Base-by-base conservation (phyloP, 1,284 basidiomycete genomes). In the Cryptococcus hybrid region DNA sequence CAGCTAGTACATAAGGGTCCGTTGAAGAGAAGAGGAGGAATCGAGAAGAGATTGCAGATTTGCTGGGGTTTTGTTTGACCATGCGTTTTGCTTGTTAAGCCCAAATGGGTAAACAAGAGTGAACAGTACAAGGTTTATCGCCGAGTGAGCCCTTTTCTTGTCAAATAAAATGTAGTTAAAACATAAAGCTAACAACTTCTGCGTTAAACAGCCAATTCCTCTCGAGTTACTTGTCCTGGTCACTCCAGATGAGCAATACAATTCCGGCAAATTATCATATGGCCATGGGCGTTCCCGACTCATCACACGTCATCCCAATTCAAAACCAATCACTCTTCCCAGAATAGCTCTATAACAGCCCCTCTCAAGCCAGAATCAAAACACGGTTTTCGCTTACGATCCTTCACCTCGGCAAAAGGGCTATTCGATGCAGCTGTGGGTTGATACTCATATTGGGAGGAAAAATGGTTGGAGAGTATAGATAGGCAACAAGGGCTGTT, bases 61-160 rank as follows among this genome's bases (percentile, higher is more conserved):
- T 98, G 55, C 85, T 92, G 67, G 89, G 96, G 4, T 97, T 96
- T 80, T 99, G 65, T 97, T 99, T 71, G 96, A 99, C 75, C 95
- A 99, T 78, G 94, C 94, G 0, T 80, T 99, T 80, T 99, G 47
- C 91, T 99, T 84, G 93, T 91, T 64, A 99, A 99, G 81, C 84
- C 87, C 68, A 94, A 85, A 74, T 90, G 77, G 71, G 87, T 81
- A 52, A 89, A 88, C 77, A 94, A 95, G 77, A 87, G 88, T 56
- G 94, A 98, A 66, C 89, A 94, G 69, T 89, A 87, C 78, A 92
- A 92, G 74, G 95, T 98, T 24, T 96, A 96, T 74, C 88, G 93
- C 65, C 85, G 89, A 67, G 92, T 94, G 71, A 73, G 88, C 81
- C 1, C 11, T 47, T 47, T 30, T 30, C 24, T 30, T 30, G 30